phyloP scores from a whole-genome alignment of 2,329 filamentous ascomycete species.

The Cryphonectria naterciae region DNA sequence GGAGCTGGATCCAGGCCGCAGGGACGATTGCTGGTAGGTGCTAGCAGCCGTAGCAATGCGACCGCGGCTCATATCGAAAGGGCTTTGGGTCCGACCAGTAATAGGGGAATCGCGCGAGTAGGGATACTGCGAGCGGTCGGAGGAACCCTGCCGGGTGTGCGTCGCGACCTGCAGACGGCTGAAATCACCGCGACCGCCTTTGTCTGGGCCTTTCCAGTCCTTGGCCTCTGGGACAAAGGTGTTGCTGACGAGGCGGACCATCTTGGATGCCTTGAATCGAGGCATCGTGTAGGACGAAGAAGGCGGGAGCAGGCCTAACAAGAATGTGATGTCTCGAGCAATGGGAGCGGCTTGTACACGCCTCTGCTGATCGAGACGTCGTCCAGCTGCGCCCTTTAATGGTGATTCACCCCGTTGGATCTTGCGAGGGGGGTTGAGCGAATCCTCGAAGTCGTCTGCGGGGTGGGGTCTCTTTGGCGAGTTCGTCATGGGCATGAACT shows the following conservation, averaged over 20 bases:
- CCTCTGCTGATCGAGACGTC: conserved; percentile 79
- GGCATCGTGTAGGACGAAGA: conserved; percentile 73
- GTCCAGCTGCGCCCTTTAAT: conserved; percentile 85
- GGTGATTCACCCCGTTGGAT: conserved; percentile 88
- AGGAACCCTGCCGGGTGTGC: conserved; percentile 33
- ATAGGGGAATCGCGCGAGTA: conserved; percentile 34
- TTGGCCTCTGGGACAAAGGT: conserved; percentile 67
- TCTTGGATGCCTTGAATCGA: conserved; percentile 69
- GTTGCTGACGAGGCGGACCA: conserved; percentile 74
- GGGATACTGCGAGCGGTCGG: conserved; percentile 31
- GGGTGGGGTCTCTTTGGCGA: conserved; percentile 67
- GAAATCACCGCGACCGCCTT: conserved; percentile 35
- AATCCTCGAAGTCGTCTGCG: conserved; percentile 72
- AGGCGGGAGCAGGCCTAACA: conserved; percentile 74
- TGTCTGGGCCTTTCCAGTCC: conserved; percentile 54
- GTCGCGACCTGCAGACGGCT: conserved; percentile 31
- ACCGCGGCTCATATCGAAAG: conserved; percentile 46
- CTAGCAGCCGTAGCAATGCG: conserved; percentile 45
- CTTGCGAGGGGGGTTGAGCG: conserved; percentile 75
- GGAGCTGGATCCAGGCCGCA: conserved; percentile 52
- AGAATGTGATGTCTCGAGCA: conserved; percentile 68
- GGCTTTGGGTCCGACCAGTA: conserved; percentile 49
- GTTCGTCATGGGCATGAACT: conserved; percentile 52
- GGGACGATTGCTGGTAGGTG: conserved; percentile 56
- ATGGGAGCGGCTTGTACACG: conserved; percentile 69